Percentiles rank a stretch among this genome's conserved stretches.
phyloP scores from a whole-genome alignment of 1,284 basidiomycete genomes.

The Lentinus polychrous region DNA sequence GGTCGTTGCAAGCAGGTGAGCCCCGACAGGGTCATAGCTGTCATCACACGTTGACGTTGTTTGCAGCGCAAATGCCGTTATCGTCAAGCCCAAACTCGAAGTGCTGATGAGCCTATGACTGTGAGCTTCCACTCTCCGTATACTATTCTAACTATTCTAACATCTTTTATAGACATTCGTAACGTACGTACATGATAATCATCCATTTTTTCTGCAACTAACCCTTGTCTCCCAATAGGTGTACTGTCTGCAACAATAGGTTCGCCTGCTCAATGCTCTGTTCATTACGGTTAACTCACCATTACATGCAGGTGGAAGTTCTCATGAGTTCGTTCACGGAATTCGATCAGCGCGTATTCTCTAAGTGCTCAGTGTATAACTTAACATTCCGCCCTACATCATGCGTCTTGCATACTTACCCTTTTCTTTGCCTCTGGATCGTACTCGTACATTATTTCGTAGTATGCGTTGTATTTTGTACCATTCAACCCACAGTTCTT shows the following conservation, averaged over 20 bases:
- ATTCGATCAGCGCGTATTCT: too few species aligned
- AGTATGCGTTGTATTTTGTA: too few species aligned
- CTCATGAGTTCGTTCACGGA: slow-evolving; percentile 33
- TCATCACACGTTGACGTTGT: not conserved
- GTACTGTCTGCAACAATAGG: slow-evolving; percentile 57
- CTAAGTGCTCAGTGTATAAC: too few species aligned
- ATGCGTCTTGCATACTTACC: too few species aligned
- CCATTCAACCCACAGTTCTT: too few species aligned
- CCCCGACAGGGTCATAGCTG: not conserved
- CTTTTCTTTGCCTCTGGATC: too few species aligned
- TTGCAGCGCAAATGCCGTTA: slow-evolving; percentile 83
- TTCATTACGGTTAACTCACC: not conserved
- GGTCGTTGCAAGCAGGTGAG: slow-evolving; percentile 79
- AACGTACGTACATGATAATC: slow-evolving; percentile 20
- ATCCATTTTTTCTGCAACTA: not conserved
- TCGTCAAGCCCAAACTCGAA: slow-evolving; percentile 91
- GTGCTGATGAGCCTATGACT: slow-evolving; percentile 96
- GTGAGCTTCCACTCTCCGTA: slow-evolving; percentile 37
- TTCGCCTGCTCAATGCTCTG: slow-evolving; percentile 18
- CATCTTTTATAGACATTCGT: slow-evolving; percentile 26
- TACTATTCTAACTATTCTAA: slow-evolving; percentile 10
- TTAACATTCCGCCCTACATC: too few species aligned
- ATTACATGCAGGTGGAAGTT: slow-evolving; percentile 52
- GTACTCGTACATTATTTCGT: too few species aligned
- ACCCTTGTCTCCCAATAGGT: slow-evolving; percentile 28